Base-by-base conservation (phyloP, 2,329 filamentous ascomycete genomes). In the Aspergillus melleus region DNA sequence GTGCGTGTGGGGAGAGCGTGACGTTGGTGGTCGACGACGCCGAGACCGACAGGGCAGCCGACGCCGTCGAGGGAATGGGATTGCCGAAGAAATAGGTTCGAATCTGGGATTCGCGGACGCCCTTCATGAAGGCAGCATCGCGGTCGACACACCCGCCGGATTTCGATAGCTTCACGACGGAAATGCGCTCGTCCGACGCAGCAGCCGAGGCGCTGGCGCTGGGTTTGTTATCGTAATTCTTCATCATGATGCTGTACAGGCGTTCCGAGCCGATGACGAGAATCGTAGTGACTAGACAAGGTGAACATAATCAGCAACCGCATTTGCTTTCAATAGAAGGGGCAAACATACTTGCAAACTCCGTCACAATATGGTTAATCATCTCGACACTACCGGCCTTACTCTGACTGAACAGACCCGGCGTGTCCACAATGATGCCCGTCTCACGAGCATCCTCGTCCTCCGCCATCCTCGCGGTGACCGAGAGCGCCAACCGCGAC, bases 71-170 rank as follows among this genome's bases (percentile, higher is more conserved):
- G 2, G 78, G 72, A 10, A 76, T 74, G 0, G 75, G 68, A 63
- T 90, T 89, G 10, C 95, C 95, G 72, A 97, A 99, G 79, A 99
- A 99, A 76, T 99, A 99, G 68, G 93, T 89, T 66, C 90, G 89
- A 55, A 97, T 92, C 54, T 90, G 85, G 0, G 89, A 86, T 69
- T 96, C 90, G 49, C 90, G 85, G 5, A 86, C 78, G 16, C 87
- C 83, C 68, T 91, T 90, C 82, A 93, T 86, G 74, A 91, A 96
- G 0, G 79, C 73, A 42, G 88, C 85, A 64, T 92, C 89, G 52
- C 91, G 85, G 69, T 91, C 86, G 1, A 91, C 90, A 42, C 91
- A 92, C 24, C 95, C 95, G 39, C 91, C 90, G 0, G 92, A 96
- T 72, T 92, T 92, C 62, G 92, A 87, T 12, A 99, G 82, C 59